Conservation (phyloP, 768 basidiomycete species). For the Tricholoma furcatifolium region DNA sequence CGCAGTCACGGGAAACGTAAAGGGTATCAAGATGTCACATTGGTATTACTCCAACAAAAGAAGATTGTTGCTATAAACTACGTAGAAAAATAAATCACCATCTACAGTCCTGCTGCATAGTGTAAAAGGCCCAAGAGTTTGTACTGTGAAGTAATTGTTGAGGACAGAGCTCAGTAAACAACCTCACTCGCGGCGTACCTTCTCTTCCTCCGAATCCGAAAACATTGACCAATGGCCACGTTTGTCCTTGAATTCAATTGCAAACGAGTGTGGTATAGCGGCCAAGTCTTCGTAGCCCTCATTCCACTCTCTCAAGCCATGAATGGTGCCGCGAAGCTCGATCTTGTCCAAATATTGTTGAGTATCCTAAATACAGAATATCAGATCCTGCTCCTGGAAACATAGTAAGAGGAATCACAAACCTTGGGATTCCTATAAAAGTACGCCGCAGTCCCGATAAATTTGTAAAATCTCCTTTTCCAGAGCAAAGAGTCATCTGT, state of each 20-base stretch:
- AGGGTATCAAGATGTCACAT: conserved; percentile 6
- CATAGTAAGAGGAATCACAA: conserved; percentile 13
- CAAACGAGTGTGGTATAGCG: conserved; percentile 66
- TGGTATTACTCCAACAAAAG: neutral
- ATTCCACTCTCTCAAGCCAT: conserved; percentile 56
- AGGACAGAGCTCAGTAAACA: neutral
- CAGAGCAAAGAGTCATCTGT: conserved; percentile 51
- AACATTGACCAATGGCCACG: conserved; percentile 55
- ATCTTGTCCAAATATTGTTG: conserved; percentile 38
- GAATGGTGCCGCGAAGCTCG: conserved; percentile 45
- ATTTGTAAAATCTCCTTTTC: conserved; percentile 65
- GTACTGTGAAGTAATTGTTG: conserved; percentile 29
- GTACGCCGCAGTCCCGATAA: conserved; percentile 43
- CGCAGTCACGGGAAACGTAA: conserved; percentile 1
- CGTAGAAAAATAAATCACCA: conserved; percentile 2
- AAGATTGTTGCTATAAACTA: neutral
- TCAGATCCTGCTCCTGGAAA: conserved; percentile 1
- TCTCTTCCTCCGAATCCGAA: conserved; percentile 62
- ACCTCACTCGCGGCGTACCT: conserved; percentile 37
- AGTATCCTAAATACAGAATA: conserved; percentile 31
- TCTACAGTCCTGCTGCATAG: conserved; percentile 38
- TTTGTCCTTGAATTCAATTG: conserved; percentile 54
- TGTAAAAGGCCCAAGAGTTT: conserved; percentile 48
- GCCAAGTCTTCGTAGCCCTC: conserved; percentile 69
- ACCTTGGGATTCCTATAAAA: conserved; percentile 57